phyloP scores from a whole-genome alignment of 192 early-diverging fungal species.

The Phlyctochytrium planicorne region DNA sequence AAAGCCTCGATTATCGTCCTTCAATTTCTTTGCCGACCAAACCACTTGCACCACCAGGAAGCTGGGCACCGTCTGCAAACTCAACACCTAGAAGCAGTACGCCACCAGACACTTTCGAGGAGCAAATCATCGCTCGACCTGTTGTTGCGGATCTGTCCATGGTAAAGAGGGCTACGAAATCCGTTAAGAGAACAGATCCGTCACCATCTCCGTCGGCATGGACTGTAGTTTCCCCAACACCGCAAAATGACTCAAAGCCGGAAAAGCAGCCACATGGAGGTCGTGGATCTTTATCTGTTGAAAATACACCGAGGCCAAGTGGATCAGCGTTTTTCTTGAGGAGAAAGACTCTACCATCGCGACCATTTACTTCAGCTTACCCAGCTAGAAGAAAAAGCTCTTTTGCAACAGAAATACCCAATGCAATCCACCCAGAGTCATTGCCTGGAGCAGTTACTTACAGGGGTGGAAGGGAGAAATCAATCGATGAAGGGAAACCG shows the following conservation, averaged over 20 bases:
- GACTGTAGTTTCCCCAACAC: not conserved
- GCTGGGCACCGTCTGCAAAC: not conserved
- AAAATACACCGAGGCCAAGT: too few relatives aligned
- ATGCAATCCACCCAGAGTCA: too few relatives aligned
- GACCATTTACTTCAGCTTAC: not conserved
- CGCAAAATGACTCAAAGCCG: not conserved
- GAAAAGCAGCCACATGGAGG: too few relatives aligned
- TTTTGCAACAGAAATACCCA: not conserved
- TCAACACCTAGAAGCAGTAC: not conserved
- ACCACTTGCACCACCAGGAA: not conserved
- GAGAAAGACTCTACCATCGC: not conserved
- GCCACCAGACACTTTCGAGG: not conserved
- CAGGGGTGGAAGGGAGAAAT: too few relatives aligned
- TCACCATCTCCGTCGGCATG: not conserved
- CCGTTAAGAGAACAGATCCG: not conserved
- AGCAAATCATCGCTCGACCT: not conserved
- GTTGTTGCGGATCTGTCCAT: not conserved
- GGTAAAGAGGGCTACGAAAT: not conserved
- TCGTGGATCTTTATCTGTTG: too few relatives aligned
- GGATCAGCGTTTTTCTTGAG: not conserved
- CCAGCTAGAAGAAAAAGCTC: not conserved
- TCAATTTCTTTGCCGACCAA: not conserved
- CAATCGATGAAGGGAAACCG: too few relatives aligned
- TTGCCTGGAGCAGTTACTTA: too few relatives aligned
- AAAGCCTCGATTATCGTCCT: not conserved